A percentile compares a stretch with the other conserved stretches of the same genome.
phyloP scores from a whole-genome alignment of 2,329 filamentous ascomycete genomes.

The Fusarium denticulatum region DNA sequence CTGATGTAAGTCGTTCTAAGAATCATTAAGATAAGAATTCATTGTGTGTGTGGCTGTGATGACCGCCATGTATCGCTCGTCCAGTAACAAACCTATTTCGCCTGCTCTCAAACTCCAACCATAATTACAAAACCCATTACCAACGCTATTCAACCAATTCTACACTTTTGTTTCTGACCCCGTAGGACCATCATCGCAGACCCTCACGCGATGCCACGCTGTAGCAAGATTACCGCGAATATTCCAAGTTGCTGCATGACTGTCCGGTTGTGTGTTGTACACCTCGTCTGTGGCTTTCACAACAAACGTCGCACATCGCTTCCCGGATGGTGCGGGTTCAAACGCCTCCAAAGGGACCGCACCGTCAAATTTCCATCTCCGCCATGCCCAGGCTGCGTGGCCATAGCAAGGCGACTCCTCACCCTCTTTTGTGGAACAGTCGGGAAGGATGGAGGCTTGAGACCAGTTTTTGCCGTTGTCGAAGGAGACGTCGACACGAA shows the following conservation, averaged over 20 bases:
- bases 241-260: constrained; percentile 69
- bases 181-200: constrained; percentile 48
- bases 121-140: neutral
- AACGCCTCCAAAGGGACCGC: constrained; percentile 52
- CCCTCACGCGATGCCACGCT: constrained; percentile 70
- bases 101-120: neutral
- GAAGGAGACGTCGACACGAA: constrained; percentile 73
- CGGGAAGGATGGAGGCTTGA: constrained; percentile 68
- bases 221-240: constrained; percentile 71
- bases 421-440: constrained; percentile 49
- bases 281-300: constrained; percentile 74
- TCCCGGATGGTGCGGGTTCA: neutral
- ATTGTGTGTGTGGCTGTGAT: neutral
- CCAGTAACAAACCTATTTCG: constrained; percentile 3
- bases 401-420: constrained; percentile 49
- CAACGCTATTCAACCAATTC: neutral
- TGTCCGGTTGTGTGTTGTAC: constrained; percentile 74
- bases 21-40: neutral
- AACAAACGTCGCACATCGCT: constrained; percentile 61
- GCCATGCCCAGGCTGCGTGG: constrained; percentile 70
- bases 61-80: neutral
- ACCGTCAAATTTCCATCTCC: constrained; percentile 68
- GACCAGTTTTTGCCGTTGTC: constrained; percentile 73
- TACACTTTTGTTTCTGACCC: neutral
- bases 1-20: neutral